Base-by-base conservation (phyloP, 148 eudicot species). In the Gaultheria prostrata region DNA sequence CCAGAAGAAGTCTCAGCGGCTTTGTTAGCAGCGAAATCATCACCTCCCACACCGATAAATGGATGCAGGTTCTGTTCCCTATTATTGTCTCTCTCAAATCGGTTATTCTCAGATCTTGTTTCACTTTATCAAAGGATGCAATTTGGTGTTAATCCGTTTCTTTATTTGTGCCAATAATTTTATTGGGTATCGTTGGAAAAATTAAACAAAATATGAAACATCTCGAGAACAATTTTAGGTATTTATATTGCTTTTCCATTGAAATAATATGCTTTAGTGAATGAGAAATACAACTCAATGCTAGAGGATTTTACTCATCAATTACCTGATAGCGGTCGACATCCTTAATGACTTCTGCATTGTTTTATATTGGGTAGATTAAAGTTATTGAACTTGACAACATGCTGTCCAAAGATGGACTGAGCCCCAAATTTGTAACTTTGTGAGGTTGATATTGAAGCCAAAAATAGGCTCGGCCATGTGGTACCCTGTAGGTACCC, bases 41-140 rank as follows among this genome's bases (percentile, higher is more conserved):
- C 89, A 93, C 91, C 84, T 84, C 92, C 85, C 98, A 95, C 88
- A 95, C 97, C 50, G 92, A 87, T 39, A 95, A 95, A 88, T 95
- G 95, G 97, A 95, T 95, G 98, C 95, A 92, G 95, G 97, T 95
- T 77, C 39, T 17, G 13, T 28, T 59, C 2, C 35, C 49, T 28
- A 21, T 35, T 46, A 45, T 4, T 11, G 65, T 51, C 9, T 57
- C 80, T 56, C 63, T 33, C 46, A 2, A 21, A 12, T 57, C 50
- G 18, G 24, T 21, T 54, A 39, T 79, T 8, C 35, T 14, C 51
- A 39, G 82, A 79, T 79, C 82, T 78, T 53, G 57, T 11, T 33
- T n/a, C 51, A 18, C 5, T 61, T 46, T 21, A 20, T 51, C 63
- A 26, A 30, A 50, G 13, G 33, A 63, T 59, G 43, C 80, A 32